Evolutionary conservation across 345 rosid genomes (phyloP), one percentile per base, ranked within the genome.

Genomic region (Raphanus raphanistrum): DNA sequence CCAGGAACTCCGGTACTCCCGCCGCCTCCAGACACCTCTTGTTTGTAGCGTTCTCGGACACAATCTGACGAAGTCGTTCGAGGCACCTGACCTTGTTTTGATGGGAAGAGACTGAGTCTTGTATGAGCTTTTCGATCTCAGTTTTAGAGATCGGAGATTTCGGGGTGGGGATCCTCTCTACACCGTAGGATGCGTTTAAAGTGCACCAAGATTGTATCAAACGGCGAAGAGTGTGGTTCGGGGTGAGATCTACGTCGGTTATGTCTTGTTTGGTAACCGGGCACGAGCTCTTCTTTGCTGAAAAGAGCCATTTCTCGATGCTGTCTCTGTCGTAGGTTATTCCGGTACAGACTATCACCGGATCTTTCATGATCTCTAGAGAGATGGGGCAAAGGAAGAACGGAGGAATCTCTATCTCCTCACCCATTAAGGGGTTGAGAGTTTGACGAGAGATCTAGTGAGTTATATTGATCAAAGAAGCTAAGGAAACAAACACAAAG

Each of bases 191-290:
- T 26, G 97, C 97, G 38, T 94, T 90, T 61, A 94, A 71, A 6
- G 87, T 89, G 75, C 98, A 94, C 98, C 98, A 94, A 11, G 97
- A 87, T 74, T 94, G 98, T 68, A 94, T 86, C 54, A 94, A 78
- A 10, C 98, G 88, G 11, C 94, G 91, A 21, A 94, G 87, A 50
- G 95, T 94, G 76, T 90, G 91, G 82, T 94, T 94, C 1, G 98
- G 98, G 0, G 96, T 94, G 10, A 94, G 82, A 3, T 93, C 98
- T 15, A 77, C 70, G 32, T 83, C 86, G 4, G 80, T 15, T 50
- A 94, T 71, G 65, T 72, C 82, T 67, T 85, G 96, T 74, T 89
- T 94, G 5, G 98, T 90, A 29, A 90, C 85, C 1, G 96, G 93
- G 71, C 96, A 91, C 1, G 84, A 79, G 9, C 57, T 79, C 63